These are phyloP conservation scores for Aureobasidium sp. DNA, from an alignment of 2,329 filamentous ascomycete species.

Conservation along the genomic window DNA sequence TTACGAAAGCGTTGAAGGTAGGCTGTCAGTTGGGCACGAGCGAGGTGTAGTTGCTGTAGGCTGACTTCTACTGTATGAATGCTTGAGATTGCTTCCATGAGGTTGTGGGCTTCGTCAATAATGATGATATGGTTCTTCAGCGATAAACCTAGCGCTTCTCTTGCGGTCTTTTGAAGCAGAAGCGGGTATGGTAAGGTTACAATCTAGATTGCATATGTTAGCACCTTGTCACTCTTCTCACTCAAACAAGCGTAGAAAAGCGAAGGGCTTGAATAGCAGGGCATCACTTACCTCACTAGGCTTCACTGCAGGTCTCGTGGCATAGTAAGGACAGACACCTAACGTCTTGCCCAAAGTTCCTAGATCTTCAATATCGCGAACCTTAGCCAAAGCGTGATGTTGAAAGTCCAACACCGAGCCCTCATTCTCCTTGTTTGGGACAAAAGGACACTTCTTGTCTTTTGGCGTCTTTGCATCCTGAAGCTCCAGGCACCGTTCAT, in stretches of 20 bases:
- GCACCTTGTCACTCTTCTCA: not conserved
- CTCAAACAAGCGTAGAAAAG: not conserved
- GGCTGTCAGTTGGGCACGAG: slow-evolving; percentile 65
- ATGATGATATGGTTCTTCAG: slow-evolving; percentile 86
- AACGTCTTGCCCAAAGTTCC: slow-evolving; percentile 69
- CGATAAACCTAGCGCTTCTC: slow-evolving; percentile 80
- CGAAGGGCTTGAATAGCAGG: not conserved
- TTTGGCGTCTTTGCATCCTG: slow-evolving; percentile 62
- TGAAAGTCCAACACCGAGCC: slow-evolving; percentile 70
- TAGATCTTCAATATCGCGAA: slow-evolving; percentile 92
- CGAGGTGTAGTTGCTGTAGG: slow-evolving; percentile 63
- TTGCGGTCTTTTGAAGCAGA: slow-evolving; percentile 75
- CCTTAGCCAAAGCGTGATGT: slow-evolving; percentile 72
- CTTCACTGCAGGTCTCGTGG: slow-evolving; percentile 76
- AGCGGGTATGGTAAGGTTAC: slow-evolving; percentile 89
- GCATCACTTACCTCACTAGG: slow-evolving; percentile 55
- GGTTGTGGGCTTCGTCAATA: slow-evolving; percentile 94
- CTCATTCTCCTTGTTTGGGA: slow-evolving; percentile 72
- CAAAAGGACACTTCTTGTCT: slow-evolving; percentile 64
- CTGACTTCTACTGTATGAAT: slow-evolving; percentile 77
- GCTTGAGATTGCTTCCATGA: slow-evolving; percentile 87
- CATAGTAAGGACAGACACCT: slow-evolving; percentile 89
- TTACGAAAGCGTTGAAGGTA: slow-evolving; percentile 88
- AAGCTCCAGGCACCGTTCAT: slow-evolving; percentile 84
- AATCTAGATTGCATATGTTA: slow-evolving; percentile 44